phyloP scores from a whole-genome alignment of 2,329 filamentous ascomycete genomes.

The Helminthosporium solani region DNA sequence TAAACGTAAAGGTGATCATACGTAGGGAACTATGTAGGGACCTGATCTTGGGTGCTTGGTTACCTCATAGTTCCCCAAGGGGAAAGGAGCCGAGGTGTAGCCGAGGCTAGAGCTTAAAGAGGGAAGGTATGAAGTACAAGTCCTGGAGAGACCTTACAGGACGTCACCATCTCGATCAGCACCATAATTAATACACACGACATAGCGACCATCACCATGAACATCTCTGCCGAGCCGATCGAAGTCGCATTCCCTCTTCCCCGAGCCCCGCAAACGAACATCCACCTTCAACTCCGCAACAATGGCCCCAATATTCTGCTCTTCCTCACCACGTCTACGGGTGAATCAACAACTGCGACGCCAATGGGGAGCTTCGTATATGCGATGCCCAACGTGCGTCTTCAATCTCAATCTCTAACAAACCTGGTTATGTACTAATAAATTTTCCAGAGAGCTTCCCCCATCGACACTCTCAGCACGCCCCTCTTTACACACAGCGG shows the following conservation, averaged over 20 bases:
- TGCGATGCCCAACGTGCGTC: constrained; percentile 79
- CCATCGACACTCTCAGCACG: constrained; percentile 68
- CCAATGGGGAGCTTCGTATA: constrained; percentile 88
- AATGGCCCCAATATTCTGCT: constrained; percentile 55
- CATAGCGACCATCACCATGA: constrained; percentile 21
- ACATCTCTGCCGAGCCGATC: constrained; percentile 43
- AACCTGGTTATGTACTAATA: constrained; percentile 11
- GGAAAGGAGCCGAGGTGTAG: too few species aligned
- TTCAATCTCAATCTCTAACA: constrained; percentile 3
- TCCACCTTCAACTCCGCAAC: constrained; percentile 60
- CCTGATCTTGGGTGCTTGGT: too few species aligned
- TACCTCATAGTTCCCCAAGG: too few species aligned
- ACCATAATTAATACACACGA: constrained; percentile 1
- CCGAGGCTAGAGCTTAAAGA: too few species aligned
- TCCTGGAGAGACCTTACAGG: too few species aligned
- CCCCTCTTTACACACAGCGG: constrained; percentile 73
- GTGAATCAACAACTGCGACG: constrained; percentile 41
- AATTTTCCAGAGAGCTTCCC: constrained; percentile 38
- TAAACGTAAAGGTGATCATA: too few species aligned
- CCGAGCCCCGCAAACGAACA: constrained; percentile 56
- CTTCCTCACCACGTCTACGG: constrained; percentile 55
- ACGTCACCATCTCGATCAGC: background rate
- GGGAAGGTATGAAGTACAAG: too few species aligned
- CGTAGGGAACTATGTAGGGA: too few species aligned
- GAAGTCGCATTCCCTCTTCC: constrained; percentile 61